phyloP scores from a whole-genome alignment of 2,329 filamentous ascomycete genomes.

The Botryotinia globosa region DNA sequence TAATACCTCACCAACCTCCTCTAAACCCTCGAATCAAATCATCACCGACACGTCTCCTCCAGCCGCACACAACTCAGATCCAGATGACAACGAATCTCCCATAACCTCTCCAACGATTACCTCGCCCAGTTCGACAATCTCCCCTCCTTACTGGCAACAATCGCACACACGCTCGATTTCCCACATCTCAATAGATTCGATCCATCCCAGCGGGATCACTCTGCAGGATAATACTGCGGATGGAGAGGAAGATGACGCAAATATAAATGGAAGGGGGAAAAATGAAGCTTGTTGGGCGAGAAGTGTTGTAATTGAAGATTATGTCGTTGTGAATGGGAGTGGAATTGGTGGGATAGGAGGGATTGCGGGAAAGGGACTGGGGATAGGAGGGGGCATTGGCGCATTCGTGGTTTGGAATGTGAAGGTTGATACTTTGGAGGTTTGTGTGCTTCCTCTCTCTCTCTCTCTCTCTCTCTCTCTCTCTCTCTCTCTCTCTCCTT shows the following conservation, averaged over 20 bases:
- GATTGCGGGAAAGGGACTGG: not conserved
- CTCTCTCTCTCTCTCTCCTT: too few species aligned
- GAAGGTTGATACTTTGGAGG: constrained; percentile 78
- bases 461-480: too few species aligned
- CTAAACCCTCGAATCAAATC: not conserved
- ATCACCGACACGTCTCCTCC: not conserved
- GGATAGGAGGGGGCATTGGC: constrained; percentile 45
- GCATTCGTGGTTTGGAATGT: constrained; percentile 96
- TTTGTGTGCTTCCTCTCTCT: constrained; percentile 39
- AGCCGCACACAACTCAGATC: not conserved
- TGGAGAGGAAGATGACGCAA: constrained; percentile 44
- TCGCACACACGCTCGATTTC: constrained; percentile 39
- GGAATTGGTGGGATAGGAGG: constrained; percentile 23
- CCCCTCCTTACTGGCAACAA: constrained; percentile 44
- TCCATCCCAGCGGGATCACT: constrained; percentile 55
- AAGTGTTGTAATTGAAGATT: constrained; percentile 58
- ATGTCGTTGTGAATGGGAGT: constrained; percentile 49
- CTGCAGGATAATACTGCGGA: constrained; percentile 54
- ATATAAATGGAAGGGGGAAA: constrained; percentile 26
- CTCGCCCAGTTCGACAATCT: constrained; percentile 29
- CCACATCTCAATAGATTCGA: constrained; percentile 48
- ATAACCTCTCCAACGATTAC: constrained; percentile 16
- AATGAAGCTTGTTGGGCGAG: constrained; percentile 63
- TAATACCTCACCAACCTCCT: not conserved
- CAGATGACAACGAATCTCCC: constrained; percentile 9